These are phyloP conservation scores for Carpinus fangiana DNA, from an alignment of 306 rosid genomes.

Conservation along the genomic window DNA sequence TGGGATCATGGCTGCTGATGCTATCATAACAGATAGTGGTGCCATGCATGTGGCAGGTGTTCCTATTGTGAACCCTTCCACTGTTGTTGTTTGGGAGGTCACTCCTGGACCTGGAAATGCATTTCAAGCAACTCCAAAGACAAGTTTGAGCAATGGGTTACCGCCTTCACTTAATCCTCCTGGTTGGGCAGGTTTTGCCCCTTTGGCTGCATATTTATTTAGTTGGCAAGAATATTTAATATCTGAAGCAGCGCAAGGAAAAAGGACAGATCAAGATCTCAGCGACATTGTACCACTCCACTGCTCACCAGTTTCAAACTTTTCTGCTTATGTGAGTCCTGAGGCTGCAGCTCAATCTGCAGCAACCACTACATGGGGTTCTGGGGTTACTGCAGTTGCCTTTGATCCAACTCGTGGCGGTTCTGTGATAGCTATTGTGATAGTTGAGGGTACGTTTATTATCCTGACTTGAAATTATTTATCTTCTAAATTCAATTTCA, in stretches of 20 bases:
- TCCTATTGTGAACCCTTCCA: constrained; percentile 96
- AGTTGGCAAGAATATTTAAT: constrained; percentile 91
- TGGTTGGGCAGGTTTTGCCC: constrained; percentile 85
- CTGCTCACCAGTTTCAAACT: constrained; percentile 96
- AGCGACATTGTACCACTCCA: constrained; percentile 74
- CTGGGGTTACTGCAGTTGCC: constrained; percentile 99
- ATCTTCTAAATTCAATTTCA: not conserved
- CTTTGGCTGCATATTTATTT: constrained; percentile 90
- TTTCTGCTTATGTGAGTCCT: constrained; percentile 97
- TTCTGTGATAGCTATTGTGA: constrained; percentile 92
- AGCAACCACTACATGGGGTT: constrained; percentile 99
- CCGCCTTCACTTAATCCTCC: constrained; percentile 78
- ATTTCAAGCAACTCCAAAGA: constrained; percentile 77
- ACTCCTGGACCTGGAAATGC: constrained; percentile 98
- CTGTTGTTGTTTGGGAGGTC: constrained; percentile 99
- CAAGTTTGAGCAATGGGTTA: constrained; percentile 60
- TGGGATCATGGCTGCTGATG: constrained; percentile 99
- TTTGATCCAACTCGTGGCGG: constrained; percentile 98
- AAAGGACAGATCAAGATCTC: constrained; percentile 60
- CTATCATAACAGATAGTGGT: constrained; percentile 91
- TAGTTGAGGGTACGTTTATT: constrained; percentile 79
- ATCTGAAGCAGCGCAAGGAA: constrained; percentile 77
- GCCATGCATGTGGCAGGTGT: constrained; percentile 99
- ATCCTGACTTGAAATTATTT: constrained; percentile 5
- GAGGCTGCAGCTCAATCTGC: constrained; percentile 99